Percentiles rank a stretch among this genome's conserved stretches.
Evolutionary conservation across 805 yeast species (phyloP).

Genomic region (Debaryomyces prosopidis): DNA sequence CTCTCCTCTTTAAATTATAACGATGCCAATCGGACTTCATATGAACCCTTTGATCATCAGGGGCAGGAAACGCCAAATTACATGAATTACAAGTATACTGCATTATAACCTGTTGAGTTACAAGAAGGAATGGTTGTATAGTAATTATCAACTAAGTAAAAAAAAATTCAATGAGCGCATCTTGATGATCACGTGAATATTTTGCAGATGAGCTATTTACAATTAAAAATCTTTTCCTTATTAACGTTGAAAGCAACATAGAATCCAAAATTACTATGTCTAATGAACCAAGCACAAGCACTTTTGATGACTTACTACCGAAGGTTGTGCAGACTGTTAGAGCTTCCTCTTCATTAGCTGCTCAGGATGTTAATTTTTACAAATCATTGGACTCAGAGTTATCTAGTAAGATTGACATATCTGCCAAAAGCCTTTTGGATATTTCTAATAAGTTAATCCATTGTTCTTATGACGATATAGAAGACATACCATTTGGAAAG

Average conservation of each 20-base stretch:
- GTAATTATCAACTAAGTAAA: background rate
- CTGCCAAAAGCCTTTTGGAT: constrained; percentile 44
- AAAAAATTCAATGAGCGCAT: background rate
- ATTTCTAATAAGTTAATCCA: constrained; percentile 21
- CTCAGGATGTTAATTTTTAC: constrained; percentile 80
- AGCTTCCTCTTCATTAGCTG: constrained; percentile 66
- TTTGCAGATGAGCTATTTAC: background rate
- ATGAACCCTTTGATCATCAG: constrained; percentile 86
- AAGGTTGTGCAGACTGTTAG: constrained; percentile 59
- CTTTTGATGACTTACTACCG: constrained; percentile 35
- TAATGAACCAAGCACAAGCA: background rate
- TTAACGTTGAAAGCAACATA: background rate
- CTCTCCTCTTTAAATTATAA: constrained; percentile 90
- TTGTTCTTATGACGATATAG: constrained; percentile 26
- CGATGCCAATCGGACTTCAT: constrained; percentile 99
- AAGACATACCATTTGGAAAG: constrained; percentile 35
- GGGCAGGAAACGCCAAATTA: constrained; percentile 71
- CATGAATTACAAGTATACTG: constrained; percentile 83
- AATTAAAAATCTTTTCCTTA: background rate
- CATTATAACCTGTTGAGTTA: constrained; percentile 5
- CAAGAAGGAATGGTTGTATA: no score
- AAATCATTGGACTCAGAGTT: constrained; percentile 56
- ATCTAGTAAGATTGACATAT: constrained; percentile 35
- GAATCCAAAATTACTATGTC: constrained; percentile 1
- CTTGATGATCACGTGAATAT: background rate